Base-by-base conservation (phyloP, 2,329 filamentous ascomycete species). In the Pseudogymnoascus sp. region DNA sequence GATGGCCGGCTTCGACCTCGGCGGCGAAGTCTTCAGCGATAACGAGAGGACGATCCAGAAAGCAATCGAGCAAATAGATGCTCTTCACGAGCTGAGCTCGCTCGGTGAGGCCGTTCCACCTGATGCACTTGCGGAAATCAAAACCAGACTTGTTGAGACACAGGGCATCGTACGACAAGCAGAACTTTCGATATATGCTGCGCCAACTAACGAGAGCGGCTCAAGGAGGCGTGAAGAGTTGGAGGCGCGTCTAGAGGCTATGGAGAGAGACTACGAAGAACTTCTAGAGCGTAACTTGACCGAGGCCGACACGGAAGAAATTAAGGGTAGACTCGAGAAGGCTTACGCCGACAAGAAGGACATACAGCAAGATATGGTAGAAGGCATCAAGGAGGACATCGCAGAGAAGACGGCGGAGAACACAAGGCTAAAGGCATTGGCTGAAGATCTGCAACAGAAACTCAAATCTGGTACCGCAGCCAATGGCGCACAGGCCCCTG, bases 1-100 rank as follows among this genome's bases (percentile, higher is more conserved):
- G 95, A 97, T 99, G 93, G 95, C 95, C 64, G 92, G 93, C 3
- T 98, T 99, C 71, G 93, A 99, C 72, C 84, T 99, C 35, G 93
- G 92, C 50, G 89, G 89, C 59, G 93, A 97, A 64, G 88, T 96
- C 33, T 96, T 98, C 75, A 96, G 92, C 69, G 90, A 95, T 64
- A 96, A 96, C 70, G 95, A 99, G 76, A 85, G 88, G 67, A 88
- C 86, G 60, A 90, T 99, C 64, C 86, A 90, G 65, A 86, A 89
- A 66, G 88, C 92, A 66, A 93, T 98, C 69, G 86, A 92, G 69
- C 88, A 90, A 70, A 81, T 98, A 31, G 92, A 96, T 69, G 79
- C 84, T 11, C 80, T 98, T 43, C 84, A 92, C 68, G 89, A 92
- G 69, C 83, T 91, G 70, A 90, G 89, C 76, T 82, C 87, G 11